These are phyloP conservation scores for cucumber (Cucumis sativus) DNA, from an alignment of 306 rosid genomes.

Conservation along the genomic window Cucumber_9930_V3 NC_026659.2:4865501-4866000, in stretches of 20 bases:
- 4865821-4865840: no score
- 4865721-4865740: conserved; percentile 80
- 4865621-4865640: neutral
- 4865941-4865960: neutral
- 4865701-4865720: conserved; percentile 92
- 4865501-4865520: neutral
- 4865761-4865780: neutral
- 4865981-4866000: conserved; percentile 19
- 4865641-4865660: neutral
- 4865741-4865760: conserved; percentile 62
- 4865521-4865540: neutral
- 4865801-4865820: no score
- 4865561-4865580: neutral
- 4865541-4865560: neutral
- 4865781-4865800: no score
- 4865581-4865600: neutral
- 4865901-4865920: no score
- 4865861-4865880: no score
- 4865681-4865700: conserved; percentile 69
- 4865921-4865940: no score
- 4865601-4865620: neutral
- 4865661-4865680: conserved; percentile 9
- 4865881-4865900: no score
- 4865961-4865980: neutral
- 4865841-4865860: no score